Conservation (phyloP, 2,329 filamentous ascomycete species). For the Aspergillus pseudoterreus region DNA sequence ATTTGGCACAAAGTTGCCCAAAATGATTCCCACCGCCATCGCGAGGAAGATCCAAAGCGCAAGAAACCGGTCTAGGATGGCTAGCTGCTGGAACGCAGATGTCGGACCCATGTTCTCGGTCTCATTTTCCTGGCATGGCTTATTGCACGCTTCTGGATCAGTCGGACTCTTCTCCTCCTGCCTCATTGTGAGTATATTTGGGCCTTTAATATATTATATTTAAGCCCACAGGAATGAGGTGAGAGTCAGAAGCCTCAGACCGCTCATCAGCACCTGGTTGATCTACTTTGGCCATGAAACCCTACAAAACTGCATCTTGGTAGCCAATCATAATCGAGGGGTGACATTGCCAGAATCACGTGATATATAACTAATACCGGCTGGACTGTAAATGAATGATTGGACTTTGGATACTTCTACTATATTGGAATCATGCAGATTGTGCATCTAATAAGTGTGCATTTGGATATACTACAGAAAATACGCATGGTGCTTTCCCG, state of each 20-base stretch:
- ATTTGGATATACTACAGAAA: no score
- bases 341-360: conserved; percentile 3
- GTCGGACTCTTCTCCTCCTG: conserved; percentile 4
- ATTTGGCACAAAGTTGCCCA: conserved; percentile 69
- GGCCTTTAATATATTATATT: background rate
- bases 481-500: no score
- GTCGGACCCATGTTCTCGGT: conserved; percentile 4
- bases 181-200: background rate
- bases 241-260: background rate
- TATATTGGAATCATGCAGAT: no score
- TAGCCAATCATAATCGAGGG: conserved; percentile 7
- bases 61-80: conserved; percentile 18
- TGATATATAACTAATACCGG: background rate
- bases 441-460: no score
- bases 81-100: conserved; percentile 19
- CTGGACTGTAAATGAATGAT: no score
- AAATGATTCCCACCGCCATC: conserved; percentile 68
- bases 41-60: conserved; percentile 70
- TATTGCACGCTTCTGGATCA: conserved; percentile 11
- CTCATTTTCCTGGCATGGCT: background rate
- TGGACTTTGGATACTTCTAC: no score
- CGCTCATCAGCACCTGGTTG: background rate
- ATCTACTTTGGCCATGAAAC: background rate
- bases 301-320: background rate
- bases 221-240: background rate